Evolutionary conservation across 331 rosid genomes (phyloP).

Genomic region (Prunus yedoensis): DNA sequence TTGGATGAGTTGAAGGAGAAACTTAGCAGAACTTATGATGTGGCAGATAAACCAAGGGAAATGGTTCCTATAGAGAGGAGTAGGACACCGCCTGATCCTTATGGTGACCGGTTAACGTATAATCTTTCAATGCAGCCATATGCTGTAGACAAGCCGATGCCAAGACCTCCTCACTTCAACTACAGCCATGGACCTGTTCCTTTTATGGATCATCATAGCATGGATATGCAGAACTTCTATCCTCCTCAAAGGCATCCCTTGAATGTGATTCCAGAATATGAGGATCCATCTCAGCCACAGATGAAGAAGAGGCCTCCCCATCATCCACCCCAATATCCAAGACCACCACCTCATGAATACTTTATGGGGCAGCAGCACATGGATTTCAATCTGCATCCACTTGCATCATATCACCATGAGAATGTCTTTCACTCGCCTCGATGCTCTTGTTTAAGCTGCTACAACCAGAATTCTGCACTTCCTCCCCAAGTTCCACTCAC

Average conservation of each 20-base stretch:
- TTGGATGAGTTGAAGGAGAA: constrained; percentile 47
- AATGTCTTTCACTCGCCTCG: constrained; percentile 26
- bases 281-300: constrained; percentile 29
- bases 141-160: constrained; percentile 23
- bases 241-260: constrained; percentile 28
- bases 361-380: constrained; percentile 14
- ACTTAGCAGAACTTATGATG: constrained; percentile 31
- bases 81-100: constrained; percentile 31
- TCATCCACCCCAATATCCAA: constrained; percentile 25
- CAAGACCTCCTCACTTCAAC: constrained; percentile 20
- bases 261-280: constrained; percentile 31
- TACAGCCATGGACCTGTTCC: constrained; percentile 21
- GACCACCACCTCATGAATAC: constrained; percentile 19
- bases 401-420: constrained; percentile 16
- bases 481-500: constrained; percentile 18
- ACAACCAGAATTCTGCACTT: constrained; percentile 26
- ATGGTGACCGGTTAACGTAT: constrained; percentile 21
- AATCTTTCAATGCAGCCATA: constrained; percentile 30
- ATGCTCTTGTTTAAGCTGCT: constrained; percentile 40
- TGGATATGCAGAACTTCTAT: constrained; percentile 28
- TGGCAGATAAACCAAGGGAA: constrained; percentile 32
- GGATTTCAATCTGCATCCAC: constrained; percentile 22
- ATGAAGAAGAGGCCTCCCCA: constrained; percentile 27
- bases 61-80: constrained; percentile 25
- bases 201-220: constrained; percentile 17